Base-by-base conservation (phyloP, 2,329 filamentous ascomycete species). In the Fusarium goolgardi region DNA sequence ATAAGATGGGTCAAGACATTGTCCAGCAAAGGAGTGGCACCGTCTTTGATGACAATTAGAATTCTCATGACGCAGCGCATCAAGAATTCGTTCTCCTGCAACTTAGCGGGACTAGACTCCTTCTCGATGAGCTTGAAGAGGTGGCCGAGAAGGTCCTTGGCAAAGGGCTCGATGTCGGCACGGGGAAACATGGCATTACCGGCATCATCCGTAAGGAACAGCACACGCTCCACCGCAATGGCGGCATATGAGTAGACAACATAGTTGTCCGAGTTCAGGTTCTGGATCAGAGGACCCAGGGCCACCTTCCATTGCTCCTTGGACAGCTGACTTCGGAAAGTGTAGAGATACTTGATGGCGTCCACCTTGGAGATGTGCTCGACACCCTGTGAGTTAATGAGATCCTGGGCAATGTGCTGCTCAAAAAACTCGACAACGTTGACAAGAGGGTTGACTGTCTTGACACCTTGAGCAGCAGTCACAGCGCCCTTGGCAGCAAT, bases 51-150 rank as follows among this genome's bases (percentile, higher is more conserved):
- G 67, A 98, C 94, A 69, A 99, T 94, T 63, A 99, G 84, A 15
- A 99, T 95, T 73, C 96, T 89, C 96, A 99, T 99, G 58, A 97
- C 93, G 75, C 96, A 99, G 73, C 94, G 92, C 94, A 99, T 98
- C 75, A 99, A 79, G 78, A 98, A 99, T 77, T 99, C 96, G 76
- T 99, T 99, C 80, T 99, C 96, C 76, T 99, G 96, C 65, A 99
- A 89, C 84, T 98, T 99, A 69, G 95, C 89, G 1, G 96, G 91
- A 13, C 91, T 90, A 6, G 86, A 84, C 72, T 97, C 91, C 76
- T 91, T 93, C 76, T 96, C 92, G 69, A 99, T 93, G 53, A 99
- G 85, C 68, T 90, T 90, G 84, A 99, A 98, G 15, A 99, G 84
- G 75, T 98, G 95, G 55, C 93, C 86, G 21, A 98, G 83, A 3